Conservation (phyloP, 768 basidiomycete species). For the Boletus eberwhitei region DNA sequence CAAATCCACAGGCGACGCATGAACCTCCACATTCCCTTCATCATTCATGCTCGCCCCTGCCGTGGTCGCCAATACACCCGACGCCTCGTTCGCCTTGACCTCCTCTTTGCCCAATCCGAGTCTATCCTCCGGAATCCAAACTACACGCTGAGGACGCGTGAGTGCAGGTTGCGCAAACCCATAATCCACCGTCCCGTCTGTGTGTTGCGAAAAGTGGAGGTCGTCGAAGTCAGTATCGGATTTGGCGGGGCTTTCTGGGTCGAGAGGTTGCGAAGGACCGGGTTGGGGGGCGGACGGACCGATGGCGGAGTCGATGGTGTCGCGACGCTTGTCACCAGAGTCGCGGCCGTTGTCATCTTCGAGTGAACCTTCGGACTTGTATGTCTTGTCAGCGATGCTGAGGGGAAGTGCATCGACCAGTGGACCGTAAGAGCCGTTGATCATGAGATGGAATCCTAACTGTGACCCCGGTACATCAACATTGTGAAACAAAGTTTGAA, state of each 20-base stretch:
- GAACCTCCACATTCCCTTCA: conserved; percentile 49
- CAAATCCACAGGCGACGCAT: conserved; percentile 24
- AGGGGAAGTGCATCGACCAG: conserved; percentile 74
- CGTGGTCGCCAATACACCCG: conserved; percentile 49
- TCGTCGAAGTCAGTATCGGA: conserved; percentile 13
- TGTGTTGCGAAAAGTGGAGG: conserved; percentile 22
- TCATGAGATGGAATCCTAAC: conserved; percentile 69
- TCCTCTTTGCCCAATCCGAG: conserved; percentile 54
- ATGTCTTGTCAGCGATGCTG: conserved; percentile 69
- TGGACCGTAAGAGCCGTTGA: conserved; percentile 79
- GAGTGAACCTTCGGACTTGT: conserved; percentile 26
- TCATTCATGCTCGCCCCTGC: conserved; percentile 56
- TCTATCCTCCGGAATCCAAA: conserved; percentile 83
- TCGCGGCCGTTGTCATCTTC: neutral
- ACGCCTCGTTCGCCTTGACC: conserved; percentile 49
- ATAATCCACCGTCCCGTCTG: conserved; percentile 39
- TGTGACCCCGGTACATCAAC: neutral
- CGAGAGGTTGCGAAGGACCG: neutral
- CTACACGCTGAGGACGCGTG: conserved; percentile 62
- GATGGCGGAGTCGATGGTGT: conserved; percentile 7
- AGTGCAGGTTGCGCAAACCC: conserved; percentile 89
- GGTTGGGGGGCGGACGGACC: conserved; percentile 7
- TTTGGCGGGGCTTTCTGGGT: neutral
- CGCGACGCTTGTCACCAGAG: conserved; percentile 16
- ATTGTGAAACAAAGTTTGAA: neutral